Conservation (phyloP, 1,284 basidiomycete species). For the Ustilago lituana region DNA sequence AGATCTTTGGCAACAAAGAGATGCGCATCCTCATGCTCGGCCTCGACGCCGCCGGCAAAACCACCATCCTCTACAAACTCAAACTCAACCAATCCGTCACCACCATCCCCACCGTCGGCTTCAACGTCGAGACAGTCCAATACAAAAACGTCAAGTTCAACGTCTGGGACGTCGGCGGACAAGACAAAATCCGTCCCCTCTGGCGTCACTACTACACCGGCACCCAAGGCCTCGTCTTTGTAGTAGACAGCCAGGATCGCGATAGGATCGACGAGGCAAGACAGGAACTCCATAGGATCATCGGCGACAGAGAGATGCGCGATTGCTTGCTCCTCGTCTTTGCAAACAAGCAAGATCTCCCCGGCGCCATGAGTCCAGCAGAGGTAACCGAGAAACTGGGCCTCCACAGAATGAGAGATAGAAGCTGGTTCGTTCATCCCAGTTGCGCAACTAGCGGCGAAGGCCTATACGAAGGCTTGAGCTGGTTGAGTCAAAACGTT, state of each 20-base stretch:
- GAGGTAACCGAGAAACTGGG: slow-evolving; percentile 98
- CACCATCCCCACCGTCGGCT: slow-evolving; percentile 92
- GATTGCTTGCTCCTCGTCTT: slow-evolving; percentile 96
- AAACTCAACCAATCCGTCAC: slow-evolving; percentile 99
- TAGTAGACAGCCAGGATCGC: slow-evolving; percentile 81
- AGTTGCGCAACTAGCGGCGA: slow-evolving; percentile 63
- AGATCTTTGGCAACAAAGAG: slow-evolving; percentile 98
- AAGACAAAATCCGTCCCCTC: slow-evolving; percentile 70
- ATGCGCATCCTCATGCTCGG: slow-evolving; percentile 88
- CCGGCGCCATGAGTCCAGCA: slow-evolving; percentile 97
- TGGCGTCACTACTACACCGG: slow-evolving; percentile 95
- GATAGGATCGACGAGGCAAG: slow-evolving; percentile 96
- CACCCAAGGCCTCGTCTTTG: slow-evolving; percentile 74
- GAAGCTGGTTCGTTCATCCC: slow-evolving; percentile 98
- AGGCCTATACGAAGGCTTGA: slow-evolving; percentile 63
- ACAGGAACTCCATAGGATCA: slow-evolving; percentile 93
- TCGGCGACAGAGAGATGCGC: slow-evolving; percentile 97
- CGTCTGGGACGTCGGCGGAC: slow-evolving; percentile 69
- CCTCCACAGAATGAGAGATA: slow-evolving; percentile 91
- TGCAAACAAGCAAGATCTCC: slow-evolving; percentile 99
- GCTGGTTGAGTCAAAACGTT: slow-evolving; percentile 62
- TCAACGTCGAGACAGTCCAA: slow-evolving; percentile 70
- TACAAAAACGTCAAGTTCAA: slow-evolving; percentile 69
- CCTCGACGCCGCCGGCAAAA: slow-evolving; percentile 87
- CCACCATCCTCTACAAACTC: slow-evolving; percentile 93